Evolutionary conservation across 2,329 filamentous ascomycete genomes (phyloP), one percentile per base, ranked within the genome.

Genomic region (Fusarium paranaense): DNA sequence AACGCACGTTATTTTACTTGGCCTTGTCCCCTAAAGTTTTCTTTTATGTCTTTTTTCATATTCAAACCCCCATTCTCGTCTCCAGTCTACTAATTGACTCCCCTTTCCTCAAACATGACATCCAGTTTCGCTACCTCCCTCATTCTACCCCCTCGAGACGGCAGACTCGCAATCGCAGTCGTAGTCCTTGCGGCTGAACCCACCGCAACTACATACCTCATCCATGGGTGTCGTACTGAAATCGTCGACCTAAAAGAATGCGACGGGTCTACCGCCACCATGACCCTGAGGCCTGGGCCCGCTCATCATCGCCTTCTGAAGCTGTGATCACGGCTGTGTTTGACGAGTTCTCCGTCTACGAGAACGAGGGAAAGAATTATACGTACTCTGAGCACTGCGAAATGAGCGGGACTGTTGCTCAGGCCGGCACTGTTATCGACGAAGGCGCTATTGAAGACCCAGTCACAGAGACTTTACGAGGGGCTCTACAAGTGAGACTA

Each of bases 41-140:
- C 7, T 30, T 22, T 45, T 11, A 30, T 8, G 3, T 10, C 2
- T 10, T 50, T 18, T 11, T 30, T 3, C 45, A 10, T 18, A 18
- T 2, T 18, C 8, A 30, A n/a, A 6, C 1, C 14, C 10, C 16
- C 0, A 11, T 18, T n/a, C 5, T 30, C 25, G 8, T 4, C 18
- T 11, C 13, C 2, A 5, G 14, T 30, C 8, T n/a, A 1, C 9
- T 50, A 1, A 45, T 25, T n/a, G 6, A 50, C 11, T 1, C 16
- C 25, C 25, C 6, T 4, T 30, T 11, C 22, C 16, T 7, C 13
- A 6, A n/a, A 4, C 25, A 50, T 50, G 45, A 30, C 11, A 9
- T 50, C 45, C 3, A 30, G 9, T 27, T 50, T 50, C 45, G 18
- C 25, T n/a, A 30, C 45, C 9, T 50, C 45, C 5, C 45, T 50